These are phyloP conservation scores for Leptographium galeiforme DNA, from an alignment of 2,329 filamentous ascomycete species.

Conservation along the genomic window DNA sequence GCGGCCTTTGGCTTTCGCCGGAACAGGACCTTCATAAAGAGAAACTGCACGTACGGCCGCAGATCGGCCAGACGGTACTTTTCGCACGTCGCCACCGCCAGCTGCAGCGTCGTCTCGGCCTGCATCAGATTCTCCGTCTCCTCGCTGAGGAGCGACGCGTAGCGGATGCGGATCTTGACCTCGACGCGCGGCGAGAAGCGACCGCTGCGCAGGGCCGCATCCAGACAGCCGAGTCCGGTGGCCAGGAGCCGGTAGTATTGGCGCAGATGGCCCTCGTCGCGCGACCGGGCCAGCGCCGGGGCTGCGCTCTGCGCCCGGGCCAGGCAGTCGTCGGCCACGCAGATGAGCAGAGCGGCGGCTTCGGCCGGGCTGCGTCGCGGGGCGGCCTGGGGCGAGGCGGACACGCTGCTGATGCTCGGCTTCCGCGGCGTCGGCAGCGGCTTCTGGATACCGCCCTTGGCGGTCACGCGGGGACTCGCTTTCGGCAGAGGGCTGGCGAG, in stretches of 20 bases:
- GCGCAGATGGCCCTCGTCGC: slow-evolving; percentile 38
- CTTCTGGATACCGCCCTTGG: slow-evolving; percentile 11
- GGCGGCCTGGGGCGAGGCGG: slow-evolving; percentile 20
- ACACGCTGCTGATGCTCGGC: slow-evolving; percentile 13
- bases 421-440: slow-evolving; percentile 11
- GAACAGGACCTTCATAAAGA: slow-evolving; percentile 56
- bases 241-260: slow-evolving; percentile 61
- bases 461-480: slow-evolving; percentile 9
- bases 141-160: slow-evolving; percentile 57
- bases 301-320: slow-evolving; percentile 47
- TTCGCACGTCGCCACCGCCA: slow-evolving; percentile 57
- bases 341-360: slow-evolving; percentile 47
- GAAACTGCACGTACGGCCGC: slow-evolving; percentile 66
- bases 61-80: slow-evolving; percentile 51
- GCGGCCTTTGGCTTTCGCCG: slow-evolving; percentile 60
- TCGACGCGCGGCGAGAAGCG: slow-evolving; percentile 52
- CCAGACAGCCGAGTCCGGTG: slow-evolving; percentile 59
- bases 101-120: slow-evolving; percentile 57
- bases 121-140: slow-evolving; percentile 67
- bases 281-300: slow-evolving; percentile 31
- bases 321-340: slow-evolving; percentile 66
- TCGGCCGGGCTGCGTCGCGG: slow-evolving; percentile 29
- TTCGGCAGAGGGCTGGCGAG: slow-evolving; percentile 5
- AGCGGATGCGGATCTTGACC: slow-evolving; percentile 54
- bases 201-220: slow-evolving; percentile 50